Base-by-base conservation (phyloP, 148 eudicot genomes). In the Limonium bicolor region DNA sequence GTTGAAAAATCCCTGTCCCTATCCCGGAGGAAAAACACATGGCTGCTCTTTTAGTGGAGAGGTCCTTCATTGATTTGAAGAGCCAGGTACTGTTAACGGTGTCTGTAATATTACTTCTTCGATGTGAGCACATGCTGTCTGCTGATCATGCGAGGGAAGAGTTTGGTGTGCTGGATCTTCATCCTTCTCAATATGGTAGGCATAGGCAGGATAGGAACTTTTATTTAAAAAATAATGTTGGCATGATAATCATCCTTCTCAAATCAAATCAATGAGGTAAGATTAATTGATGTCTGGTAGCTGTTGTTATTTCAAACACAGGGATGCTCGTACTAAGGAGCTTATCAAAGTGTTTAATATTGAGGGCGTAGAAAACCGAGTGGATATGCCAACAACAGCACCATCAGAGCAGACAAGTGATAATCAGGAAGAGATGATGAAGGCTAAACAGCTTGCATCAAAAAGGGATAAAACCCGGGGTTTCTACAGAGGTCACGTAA, bases 311-410 rank as follows among this genome's bases (percentile, higher is more conserved):
- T n/a, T n/a, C n/a, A n/a, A n/a, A n/a, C n/a, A 45, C 61, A 90
- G 99, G 99, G 99, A 92, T 73, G 95, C 99, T 60, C 94, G 99
- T 25, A 81, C 88, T 1, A 85, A 78, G 61, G 99, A 92, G 35
- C 94, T 92, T 33, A 7, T 85, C 11, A 92, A 78, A 64, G 99
- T 92, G 19, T 85, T 64, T 42, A 92, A 73, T 43, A 50, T 73
- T 17, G 99, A 92, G 4, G 99, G 99, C 22, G 64, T 64, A 38
- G 99, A 92, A 68, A 92, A 85, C 32, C 78, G 95, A 8, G 78
- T 64, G 18, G 95, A 92, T 53, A 64, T 68, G 79, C 64, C 83
- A 47, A 46, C 72, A 14, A 69, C 12, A 0, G 10, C 48, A 25
- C 4, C 60, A 45, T 82, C 78, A 67, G 99, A 92, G 41, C 94